Conservation (phyloP, 805 yeast species). For the Komagataella populi region DNA sequence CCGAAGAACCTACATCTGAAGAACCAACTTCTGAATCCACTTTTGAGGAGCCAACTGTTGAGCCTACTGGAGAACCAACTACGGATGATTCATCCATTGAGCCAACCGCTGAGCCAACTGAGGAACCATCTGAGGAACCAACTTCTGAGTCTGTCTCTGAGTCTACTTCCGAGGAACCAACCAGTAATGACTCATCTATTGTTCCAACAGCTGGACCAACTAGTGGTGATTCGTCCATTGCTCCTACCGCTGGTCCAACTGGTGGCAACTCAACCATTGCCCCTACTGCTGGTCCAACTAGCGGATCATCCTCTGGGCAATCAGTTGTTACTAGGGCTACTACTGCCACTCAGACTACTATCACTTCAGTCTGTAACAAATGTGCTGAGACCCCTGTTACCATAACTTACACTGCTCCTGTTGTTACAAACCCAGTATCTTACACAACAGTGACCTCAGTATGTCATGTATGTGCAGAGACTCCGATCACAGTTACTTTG, state of each 20-base stretch:
- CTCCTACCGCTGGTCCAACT: background rate
- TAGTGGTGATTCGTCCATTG: background rate
- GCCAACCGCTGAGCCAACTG: background rate
- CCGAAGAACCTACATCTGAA: background rate
- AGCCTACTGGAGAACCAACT: background rate
- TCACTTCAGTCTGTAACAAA: background rate
- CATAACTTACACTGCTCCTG: background rate
- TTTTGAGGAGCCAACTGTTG: background rate
- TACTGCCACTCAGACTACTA: background rate
- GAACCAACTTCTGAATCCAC: no score
- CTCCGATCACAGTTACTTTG: background rate
- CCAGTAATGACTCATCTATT: background rate
- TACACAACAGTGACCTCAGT: background rate
- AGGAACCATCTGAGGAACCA: no score
- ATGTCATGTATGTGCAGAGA: background rate
- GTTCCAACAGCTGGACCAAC: background rate
- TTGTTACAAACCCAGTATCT: background rate
- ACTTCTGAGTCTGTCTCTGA: background rate
- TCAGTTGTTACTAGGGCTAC: background rate
- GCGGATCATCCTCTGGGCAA: background rate
- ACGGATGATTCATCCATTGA: background rate
- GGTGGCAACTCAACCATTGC: background rate
- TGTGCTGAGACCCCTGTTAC: background rate
- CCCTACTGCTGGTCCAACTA: background rate
- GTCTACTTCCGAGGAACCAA: background rate